A percentile compares a stretch with the other conserved stretches of the same genome.
phyloP scores from a whole-genome alignment of 306 rosid genomes.

The Ormosia emarginata region DNA sequence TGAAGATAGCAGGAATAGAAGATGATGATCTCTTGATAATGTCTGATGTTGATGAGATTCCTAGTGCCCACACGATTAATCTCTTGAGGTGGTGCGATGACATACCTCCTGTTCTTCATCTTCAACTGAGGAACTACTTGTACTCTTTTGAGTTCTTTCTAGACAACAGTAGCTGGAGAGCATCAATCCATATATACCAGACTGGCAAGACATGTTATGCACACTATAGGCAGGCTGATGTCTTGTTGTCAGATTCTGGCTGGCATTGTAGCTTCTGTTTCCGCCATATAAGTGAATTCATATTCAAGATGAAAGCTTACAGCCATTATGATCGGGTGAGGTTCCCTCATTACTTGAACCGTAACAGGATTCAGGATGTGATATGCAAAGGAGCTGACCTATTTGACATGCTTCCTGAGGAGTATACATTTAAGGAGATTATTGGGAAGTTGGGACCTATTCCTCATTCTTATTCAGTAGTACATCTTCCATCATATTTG shows the following conservation, averaged over 20 bases:
- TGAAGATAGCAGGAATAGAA: constrained; percentile 65
- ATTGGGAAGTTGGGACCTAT: constrained; percentile 85
- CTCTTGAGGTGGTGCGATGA: constrained; percentile 87
- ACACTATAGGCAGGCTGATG: constrained; percentile 63
- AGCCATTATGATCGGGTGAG: constrained; percentile 73
- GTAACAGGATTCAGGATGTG: constrained; percentile 57
- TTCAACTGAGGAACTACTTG: constrained; percentile 65
- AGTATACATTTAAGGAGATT: constrained; percentile 76
- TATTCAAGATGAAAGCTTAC: constrained; percentile 88
- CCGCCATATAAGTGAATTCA: constrained; percentile 58
- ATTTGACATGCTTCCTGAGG: constrained; percentile 88
- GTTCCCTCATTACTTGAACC: constrained; percentile 72
- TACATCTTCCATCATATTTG: constrained; percentile 74
- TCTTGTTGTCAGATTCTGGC: constrained; percentile 63
- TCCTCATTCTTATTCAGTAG: constrained; percentile 75
- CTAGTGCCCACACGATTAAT: constrained; percentile 81
- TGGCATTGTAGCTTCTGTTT: constrained; percentile 96
- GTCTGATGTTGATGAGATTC: constrained; percentile 94
- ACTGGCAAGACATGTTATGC: constrained; percentile 63
- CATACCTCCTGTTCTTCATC: constrained; percentile 67
- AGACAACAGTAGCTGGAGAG: constrained; percentile 77
- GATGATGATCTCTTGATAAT: constrained; percentile 82
- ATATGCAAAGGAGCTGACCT: constrained; percentile 74
- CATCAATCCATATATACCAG: constrained; percentile 59
- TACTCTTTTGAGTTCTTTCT: constrained; percentile 71